Evolutionary conservation across 106 monocot genomes (phyloP), one percentile per base, ranked within the genome.

Genomic region (Iris macrosiphon): DNA sequence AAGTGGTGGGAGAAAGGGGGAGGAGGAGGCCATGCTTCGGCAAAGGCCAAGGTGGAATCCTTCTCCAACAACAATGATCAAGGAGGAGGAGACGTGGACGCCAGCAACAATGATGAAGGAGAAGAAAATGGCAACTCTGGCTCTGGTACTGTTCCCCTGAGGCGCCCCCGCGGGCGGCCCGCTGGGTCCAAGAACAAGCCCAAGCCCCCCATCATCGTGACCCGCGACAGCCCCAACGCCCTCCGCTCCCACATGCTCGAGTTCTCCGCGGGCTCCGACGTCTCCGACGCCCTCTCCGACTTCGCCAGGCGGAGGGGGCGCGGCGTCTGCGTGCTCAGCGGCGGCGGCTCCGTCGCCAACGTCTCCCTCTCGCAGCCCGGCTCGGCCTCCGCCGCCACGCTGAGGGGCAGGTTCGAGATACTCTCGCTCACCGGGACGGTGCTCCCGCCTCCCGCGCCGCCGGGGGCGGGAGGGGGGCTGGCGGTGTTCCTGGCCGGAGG

Each of bases 211-310:
- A 79, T 79, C 30, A 46, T 79, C 27, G 35, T 79, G 41, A 73
- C 78, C 3, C 72, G 72, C 10, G 72, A 79, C 63, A 73, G 63
- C 78, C 78, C 78, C 20, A 73, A 73, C 63, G 67, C 72, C 10
- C 72, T 83, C 6, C 77, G 73, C 22, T 77, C 82, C 4, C 82
- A 83, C 62, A 65, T 83, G 28, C 59, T 83, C 2, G 82, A 83
- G 65, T 55, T 83, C 24, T 27, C 39, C 65, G 31, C 38, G 51
- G 82, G 82, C 33, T 46, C 77, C 41, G 82, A 83, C 61, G 73
- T 83, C 18, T 55, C 77, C 4, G 73, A 77, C 48, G 34, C 31
- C 62, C 20, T 83, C 3, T 57, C 65, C 12, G 73, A 77, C 41
- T 83, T 70, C 66, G 73, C 82, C 0, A 69, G 82, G 10, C 68